Evolutionary conservation across 2,329 filamentous ascomycete species (phyloP).

Genomic region (Hymenoscyphus infarciens): DNA sequence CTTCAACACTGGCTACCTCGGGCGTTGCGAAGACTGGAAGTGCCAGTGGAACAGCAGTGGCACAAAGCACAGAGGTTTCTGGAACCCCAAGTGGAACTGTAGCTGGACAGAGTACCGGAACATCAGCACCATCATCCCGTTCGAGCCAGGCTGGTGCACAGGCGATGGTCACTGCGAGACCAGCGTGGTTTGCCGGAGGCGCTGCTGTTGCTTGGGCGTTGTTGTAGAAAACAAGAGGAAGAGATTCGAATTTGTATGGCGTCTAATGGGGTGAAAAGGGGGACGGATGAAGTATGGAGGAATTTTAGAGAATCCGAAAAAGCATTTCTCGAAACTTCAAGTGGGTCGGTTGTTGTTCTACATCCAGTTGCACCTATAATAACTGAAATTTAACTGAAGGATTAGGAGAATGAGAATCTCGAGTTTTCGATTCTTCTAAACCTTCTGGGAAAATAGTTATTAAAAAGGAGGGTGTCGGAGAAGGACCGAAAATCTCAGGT

Average conservation of each 20-base stretch:
- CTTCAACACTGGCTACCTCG: not conserved
- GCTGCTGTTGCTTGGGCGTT: not conserved
- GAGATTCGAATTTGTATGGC: not conserved
- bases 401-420: no score
- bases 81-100: not conserved
- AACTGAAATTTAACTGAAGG: no score
- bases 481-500: no score
- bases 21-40: not conserved
- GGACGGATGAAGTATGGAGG: not conserved
- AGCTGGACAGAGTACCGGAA: not conserved
- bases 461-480: no score
- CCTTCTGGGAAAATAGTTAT: no score
- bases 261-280: not conserved
- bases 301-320: not conserved
- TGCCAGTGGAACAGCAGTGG: not conserved
- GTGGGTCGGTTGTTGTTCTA: no score
- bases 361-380: no score
- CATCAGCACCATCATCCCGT: not conserved
- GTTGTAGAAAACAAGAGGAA: not conserved
- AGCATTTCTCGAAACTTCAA: no score
- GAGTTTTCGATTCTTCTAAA: no score
- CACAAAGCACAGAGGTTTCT: not conserved
- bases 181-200: not conserved
- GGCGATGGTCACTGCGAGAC: not conserved
- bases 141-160: not conserved